These are phyloP conservation scores for Ophiorrhiza pumila DNA, from an alignment of 257 asterid species.

Conservation along the genomic window DNA sequence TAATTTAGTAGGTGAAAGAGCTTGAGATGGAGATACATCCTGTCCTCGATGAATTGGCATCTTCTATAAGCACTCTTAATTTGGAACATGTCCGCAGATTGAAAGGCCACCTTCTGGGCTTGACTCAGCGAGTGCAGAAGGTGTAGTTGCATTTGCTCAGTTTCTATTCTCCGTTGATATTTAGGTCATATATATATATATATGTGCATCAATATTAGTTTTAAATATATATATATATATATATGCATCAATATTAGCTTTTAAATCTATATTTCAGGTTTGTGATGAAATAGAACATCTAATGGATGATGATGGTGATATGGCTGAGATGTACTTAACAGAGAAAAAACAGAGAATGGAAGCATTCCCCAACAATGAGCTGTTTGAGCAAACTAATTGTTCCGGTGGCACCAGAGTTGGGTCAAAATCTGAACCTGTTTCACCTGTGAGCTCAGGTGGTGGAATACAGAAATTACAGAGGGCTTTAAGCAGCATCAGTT, in stretches of 20 bases:
- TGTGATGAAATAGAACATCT: slow-evolving; percentile 95
- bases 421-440: slow-evolving; percentile 75
- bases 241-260: slow-evolving; percentile 15
- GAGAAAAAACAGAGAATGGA: slow-evolving; percentile 89
- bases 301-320: slow-evolving; percentile 98
- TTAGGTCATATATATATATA: too few relatives aligned
- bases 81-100: slow-evolving; percentile 95
- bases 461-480: slow-evolving; percentile 66
- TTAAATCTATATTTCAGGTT: slow-evolving; percentile 46
- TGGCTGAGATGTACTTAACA: slow-evolving; percentile 99
- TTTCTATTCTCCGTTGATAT: slow-evolving; percentile 13
- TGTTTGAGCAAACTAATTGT: slow-evolving; percentile 39
- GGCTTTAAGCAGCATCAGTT: slow-evolving; percentile 76
- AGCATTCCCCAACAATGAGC: slow-evolving; percentile 38
- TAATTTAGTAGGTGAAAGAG: slow-evolving; percentile 70
- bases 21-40: slow-evolving; percentile 87
- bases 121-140: slow-evolving; percentile 97
- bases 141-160: slow-evolving; percentile 27
- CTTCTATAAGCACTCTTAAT: slow-evolving; percentile 86
- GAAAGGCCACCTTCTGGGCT: slow-evolving; percentile 90
- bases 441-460: slow-evolving; percentile 64
- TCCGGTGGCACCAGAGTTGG: slow-evolving; percentile 31
- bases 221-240: slow-evolving; percentile 14
- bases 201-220: slow-evolving; percentile 11
- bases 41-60: slow-evolving; percentile 85